Conservation (phyloP, 306 rosid genomes). For the Urtica urens region DNA sequence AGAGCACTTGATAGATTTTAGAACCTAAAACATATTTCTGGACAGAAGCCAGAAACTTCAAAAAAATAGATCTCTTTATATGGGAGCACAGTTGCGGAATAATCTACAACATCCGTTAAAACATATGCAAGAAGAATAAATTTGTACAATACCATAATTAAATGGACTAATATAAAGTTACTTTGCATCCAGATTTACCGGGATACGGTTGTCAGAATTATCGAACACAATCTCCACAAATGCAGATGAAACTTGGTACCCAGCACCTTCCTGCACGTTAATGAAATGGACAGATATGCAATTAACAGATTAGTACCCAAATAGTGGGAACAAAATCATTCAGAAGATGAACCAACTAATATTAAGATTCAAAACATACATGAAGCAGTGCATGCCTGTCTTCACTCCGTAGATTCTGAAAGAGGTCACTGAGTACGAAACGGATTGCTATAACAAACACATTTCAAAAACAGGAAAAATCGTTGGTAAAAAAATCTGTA, state of each 20-base stretch:
- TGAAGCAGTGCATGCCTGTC: slow-evolving; percentile 87
- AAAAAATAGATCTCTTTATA: no score
- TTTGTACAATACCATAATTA: no score
- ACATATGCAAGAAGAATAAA: no score
- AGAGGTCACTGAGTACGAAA: slow-evolving; percentile 87
- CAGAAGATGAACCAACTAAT: slow-evolving; percentile 8
- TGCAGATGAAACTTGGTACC: slow-evolving; percentile 78
- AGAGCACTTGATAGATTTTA: no score
- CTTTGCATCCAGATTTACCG: no score
- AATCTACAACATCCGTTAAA: no score
- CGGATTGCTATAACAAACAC: slow-evolving; percentile 57
- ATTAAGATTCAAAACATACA: slow-evolving; percentile 41
- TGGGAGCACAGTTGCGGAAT: no score
- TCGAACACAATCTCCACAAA: slow-evolving; percentile 98
- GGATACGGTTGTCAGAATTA: slow-evolving; percentile 88
- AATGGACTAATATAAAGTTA: no score
- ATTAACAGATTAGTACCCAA: background rate
- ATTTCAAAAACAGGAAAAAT: slow-evolving; percentile 7
- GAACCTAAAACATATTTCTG: background rate
- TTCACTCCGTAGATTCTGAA: slow-evolving; percentile 70
- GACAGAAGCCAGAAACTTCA: background rate
- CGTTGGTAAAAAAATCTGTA: background rate
- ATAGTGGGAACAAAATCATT: slow-evolving; percentile 1
- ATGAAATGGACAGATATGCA: slow-evolving; percentile 5
- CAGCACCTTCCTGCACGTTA: slow-evolving; percentile 83